Base-by-base conservation (phyloP, 495 filamentous ascomycete species). In the Penicillium fimorum region DNA sequence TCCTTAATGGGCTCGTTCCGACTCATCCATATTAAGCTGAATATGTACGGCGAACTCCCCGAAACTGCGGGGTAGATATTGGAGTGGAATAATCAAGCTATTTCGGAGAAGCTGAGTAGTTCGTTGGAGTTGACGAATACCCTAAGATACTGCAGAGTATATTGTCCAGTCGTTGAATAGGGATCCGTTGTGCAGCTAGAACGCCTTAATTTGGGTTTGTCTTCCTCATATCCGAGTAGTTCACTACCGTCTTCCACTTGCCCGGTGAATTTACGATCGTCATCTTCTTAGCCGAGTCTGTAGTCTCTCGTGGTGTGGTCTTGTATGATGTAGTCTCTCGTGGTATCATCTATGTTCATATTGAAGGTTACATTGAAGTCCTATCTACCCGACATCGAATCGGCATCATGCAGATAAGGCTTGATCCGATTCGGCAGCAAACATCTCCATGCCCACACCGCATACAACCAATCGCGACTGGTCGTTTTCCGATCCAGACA, bases 371-470 rank as follows among this genome's bases (percentile, higher is more conserved):
- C 2, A 53, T 35, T 32, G 22, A 24, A 35, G 22, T n/a, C 33
- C 20, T 60, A 60, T 55, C 9, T 62, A 57, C 47, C 37, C 47
- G 15, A 35, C 62, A 53, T 65, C 43, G 41, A 41, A 27, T 63
- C 62, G 51, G 63, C 55, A 60, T 51, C 33, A 51, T 27, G 40
- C 13, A 53, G 30, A 40, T 20, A 20, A 10, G 35, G 49, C 8
- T 55, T 53, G 51, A 42, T 33, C 30, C 57, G 67, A 41, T 25
- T 50, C 46, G 22, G 66, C 37, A 17, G 56, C 41, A 38, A 76
- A 72, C 49, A 77, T 55, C 50, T 85, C 80, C 75, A 84, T 80
- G 2, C 83, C 83, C 52, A 84, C 82, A 20, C 83, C 83, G 48
- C 74, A 76, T 5, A 83, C 65, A 29, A 85, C 42, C 47, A 85